phyloP scores from a whole-genome alignment of 163 green algal species.

The Chlamydomonas reinhardtii region DNA sequence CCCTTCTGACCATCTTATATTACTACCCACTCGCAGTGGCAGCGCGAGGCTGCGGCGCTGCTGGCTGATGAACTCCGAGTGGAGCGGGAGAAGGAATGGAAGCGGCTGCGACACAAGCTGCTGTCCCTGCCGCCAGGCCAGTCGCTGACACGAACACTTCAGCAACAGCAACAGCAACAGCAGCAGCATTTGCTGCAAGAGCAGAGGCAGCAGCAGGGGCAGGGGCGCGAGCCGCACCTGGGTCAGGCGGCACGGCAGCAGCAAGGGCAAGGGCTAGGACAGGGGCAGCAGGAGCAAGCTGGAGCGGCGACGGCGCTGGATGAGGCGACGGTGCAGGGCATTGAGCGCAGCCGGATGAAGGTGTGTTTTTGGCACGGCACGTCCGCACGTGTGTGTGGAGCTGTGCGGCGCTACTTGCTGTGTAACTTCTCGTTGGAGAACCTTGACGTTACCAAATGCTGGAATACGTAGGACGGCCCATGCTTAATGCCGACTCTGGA shows the following conservation, averaged over 20 bases:
- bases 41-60: conserved; percentile 18
- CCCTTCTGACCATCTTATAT: no score
- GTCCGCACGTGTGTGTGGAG: no score
- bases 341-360: background rate
- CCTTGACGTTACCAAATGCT: no score
- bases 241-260: background rate
- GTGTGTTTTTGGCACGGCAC: background rate
- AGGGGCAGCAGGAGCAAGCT: no score
- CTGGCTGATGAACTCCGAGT: background rate
- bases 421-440: no score
- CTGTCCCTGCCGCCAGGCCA: background rate
- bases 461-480: no score
- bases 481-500: no score
- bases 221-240: background rate
- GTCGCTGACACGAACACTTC: background rate
- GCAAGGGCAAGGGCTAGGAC: no score
- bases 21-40: conserved; percentile 24
- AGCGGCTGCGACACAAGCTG: conserved; percentile 17
- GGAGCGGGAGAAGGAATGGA: conserved; percentile 45
- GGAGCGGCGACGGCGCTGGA: no score
- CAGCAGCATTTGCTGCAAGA: no score
- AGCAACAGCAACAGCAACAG: no score
- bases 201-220: background rate
- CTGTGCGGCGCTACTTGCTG: no score
- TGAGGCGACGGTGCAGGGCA: background rate